These are phyloP conservation scores for Ogataea hybrid DNA, from an alignment of 1,139 yeast species.

Conservation along the genomic window DNA sequence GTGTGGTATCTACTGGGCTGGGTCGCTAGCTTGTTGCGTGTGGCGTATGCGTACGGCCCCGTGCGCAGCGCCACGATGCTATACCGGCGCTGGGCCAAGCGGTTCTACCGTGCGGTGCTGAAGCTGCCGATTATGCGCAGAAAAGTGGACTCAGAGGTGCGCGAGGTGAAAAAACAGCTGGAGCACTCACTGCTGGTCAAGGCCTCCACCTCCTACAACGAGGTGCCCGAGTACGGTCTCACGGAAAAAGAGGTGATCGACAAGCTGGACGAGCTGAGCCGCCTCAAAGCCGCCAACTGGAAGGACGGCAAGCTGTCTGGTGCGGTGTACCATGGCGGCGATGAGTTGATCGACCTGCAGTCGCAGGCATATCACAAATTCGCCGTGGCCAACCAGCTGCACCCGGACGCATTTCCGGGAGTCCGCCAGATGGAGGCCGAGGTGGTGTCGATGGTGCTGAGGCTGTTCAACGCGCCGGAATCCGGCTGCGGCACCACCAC, in stretches of 20 bases:
- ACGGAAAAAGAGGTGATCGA: constrained; percentile 39
- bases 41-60: constrained; percentile 26
- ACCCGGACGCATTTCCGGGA: constrained; percentile 97
- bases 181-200: constrained; percentile 56
- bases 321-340: constrained; percentile 95
- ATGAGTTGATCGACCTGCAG: constrained; percentile 68
- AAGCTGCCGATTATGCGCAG: constrained; percentile 52
- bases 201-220: constrained; percentile 46
- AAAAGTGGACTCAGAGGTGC: constrained; percentile 62
- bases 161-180: constrained; percentile 44
- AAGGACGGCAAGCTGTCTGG: constrained; percentile 84
- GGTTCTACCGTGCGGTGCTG: constrained; percentile 33
- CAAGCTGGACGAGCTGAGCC: constrained; percentile 44
- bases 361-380: constrained; percentile 71
- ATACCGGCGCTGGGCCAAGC: constrained; percentile 7
- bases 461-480: constrained; percentile 69
- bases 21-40: constrained; percentile 2
- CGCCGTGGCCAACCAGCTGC: constrained; percentile 89
- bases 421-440: constrained; percentile 96
- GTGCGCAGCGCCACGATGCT: constrained; percentile 8
- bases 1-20: constrained; percentile 2
- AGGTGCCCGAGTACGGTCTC: constrained; percentile 60
- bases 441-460: constrained; percentile 86
- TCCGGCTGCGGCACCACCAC: constrained; percentile 86
- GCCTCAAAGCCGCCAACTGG: constrained; percentile 57